A percentile compares a stretch with the other conserved stretches of the same genome.
phyloP scores from a whole-genome alignment of 768 basidiomycete species.

The Termitomyces sp. region DNA sequence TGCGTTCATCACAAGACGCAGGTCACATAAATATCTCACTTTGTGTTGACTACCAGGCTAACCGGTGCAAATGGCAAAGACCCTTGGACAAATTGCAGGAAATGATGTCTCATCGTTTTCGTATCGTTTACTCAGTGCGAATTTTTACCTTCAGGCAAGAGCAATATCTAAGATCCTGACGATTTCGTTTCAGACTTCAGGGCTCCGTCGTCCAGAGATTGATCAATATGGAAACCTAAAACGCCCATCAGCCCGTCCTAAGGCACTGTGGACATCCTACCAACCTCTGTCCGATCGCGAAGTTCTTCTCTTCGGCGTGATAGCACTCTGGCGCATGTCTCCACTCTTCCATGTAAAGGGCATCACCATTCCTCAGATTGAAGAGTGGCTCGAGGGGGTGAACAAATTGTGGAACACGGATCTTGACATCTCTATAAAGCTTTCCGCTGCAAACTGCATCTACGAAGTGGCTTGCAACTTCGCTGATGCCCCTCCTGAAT shows the following conservation, averaged over 20 bases:
- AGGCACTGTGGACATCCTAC: constrained; percentile 44
- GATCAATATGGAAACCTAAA: constrained; percentile 53
- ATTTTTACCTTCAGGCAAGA: not conserved
- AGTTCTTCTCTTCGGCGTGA: constrained; percentile 60
- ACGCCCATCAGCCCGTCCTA: constrained; percentile 51
- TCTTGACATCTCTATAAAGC: constrained; percentile 61
- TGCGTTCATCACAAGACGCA: constrained; percentile 19
- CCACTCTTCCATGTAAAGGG: constrained; percentile 49
- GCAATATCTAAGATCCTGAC: not conserved
- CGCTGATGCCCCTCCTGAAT: constrained; percentile 34
- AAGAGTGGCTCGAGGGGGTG: constrained; percentile 40
- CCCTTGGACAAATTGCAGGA: constrained; percentile 42
- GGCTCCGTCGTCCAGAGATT: constrained; percentile 53
- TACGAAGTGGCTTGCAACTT: constrained; percentile 37
- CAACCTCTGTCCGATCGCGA: constrained; percentile 67
- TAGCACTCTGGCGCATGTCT: constrained; percentile 61
- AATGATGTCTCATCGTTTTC: constrained; percentile 41
- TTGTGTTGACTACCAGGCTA: constrained; percentile 22
- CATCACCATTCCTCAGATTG: constrained; percentile 32
- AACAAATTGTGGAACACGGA: constrained; percentile 57
- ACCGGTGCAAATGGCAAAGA: constrained; percentile 51
- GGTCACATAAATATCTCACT: not conserved
- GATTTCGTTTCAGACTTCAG: constrained; percentile 32
- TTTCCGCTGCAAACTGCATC: constrained; percentile 49
- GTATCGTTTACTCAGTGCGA: constrained; percentile 52